Base-by-base conservation (phyloP, 1,284 basidiomycete species). In the Naganishia liquefaciens region DNA sequence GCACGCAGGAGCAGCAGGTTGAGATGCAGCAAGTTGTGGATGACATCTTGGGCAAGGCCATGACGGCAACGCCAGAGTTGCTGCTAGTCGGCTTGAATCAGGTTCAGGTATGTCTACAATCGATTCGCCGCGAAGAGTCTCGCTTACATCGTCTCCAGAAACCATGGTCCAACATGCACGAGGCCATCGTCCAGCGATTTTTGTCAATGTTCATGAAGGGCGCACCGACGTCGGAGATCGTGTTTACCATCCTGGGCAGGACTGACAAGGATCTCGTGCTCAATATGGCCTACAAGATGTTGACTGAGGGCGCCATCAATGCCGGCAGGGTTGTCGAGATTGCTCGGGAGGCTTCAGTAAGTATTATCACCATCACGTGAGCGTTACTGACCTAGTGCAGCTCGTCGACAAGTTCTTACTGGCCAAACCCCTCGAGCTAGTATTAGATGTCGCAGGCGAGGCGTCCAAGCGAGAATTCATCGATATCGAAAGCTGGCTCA, bases 401-500 rank as follows among this genome's bases (percentile, higher is more conserved):
- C 55, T 94, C 66, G 83, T 99, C 63, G 92, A 95, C 75, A 85
- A 89, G 27, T 83, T 98, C 23, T 84, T 99, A 54, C 89, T 92
- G 72, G 87, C 91, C 44, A 86, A 88, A 13, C 91, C 93, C 1
- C 90, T 93, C 69, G 87, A 86, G 23, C 91, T 95, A 73, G 88
- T 89, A 19, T 85, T 95, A 55, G 96, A 99, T 75, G 88, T 97
- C 44, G 96, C 96, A 17, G 88, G 93, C 5, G 81, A 97, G 27
- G 94, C 94, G 2, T 93, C 92, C 47, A 88, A 93, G 53, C 83
- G 93, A 71, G 95, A 99, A 76, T 91, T 93, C 73, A 83, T 99
- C 72, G 93, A 98, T 72, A 83, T 99, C 54, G 94, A 97, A 79
- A 92, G 95, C 77, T 99, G 94, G 94, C 83, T 99, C 5, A 87